Evolutionary conservation across 163 green algal genomes (phyloP).

Genomic region (Scenedesmus sp.): DNA sequence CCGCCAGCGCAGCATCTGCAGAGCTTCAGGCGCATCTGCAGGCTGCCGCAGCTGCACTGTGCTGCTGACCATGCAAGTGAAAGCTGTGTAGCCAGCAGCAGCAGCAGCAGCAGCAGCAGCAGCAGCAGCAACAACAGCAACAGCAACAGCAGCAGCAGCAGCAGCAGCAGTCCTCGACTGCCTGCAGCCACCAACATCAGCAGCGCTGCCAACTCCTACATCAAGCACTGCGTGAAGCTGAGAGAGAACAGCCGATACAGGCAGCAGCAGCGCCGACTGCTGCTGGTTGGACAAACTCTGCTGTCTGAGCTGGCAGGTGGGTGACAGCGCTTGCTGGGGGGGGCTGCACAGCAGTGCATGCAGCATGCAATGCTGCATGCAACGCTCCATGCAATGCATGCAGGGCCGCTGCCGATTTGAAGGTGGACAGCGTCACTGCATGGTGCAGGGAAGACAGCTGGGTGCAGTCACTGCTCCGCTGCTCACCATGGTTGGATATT

Average conservation of each 20-base stretch:
- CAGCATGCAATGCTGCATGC: not conserved
- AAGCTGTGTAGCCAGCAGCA: not conserved
- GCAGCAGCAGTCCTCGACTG: not conserved
- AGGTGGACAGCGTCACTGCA: not conserved
- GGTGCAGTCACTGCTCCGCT: not conserved
- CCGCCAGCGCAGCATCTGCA: not conserved
- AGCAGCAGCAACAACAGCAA: slow-evolving; percentile 49
- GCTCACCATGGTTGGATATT: not conserved
- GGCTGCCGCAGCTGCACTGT: not conserved
- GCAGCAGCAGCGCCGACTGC: slow-evolving; percentile 41
- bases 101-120: not conserved
- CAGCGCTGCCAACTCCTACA: slow-evolving; percentile 65
- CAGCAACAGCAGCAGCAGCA: slow-evolving; percentile 48
- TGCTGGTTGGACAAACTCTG: slow-evolving; percentile 65
- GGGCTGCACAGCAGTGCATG: not conserved
- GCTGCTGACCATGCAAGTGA: not conserved
- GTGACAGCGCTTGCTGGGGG: not conserved
- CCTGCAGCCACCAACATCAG: slow-evolving; percentile 54
- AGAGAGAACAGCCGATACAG: slow-evolving; percentile 59
- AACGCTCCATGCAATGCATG: not conserved
- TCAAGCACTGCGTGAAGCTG: slow-evolving; percentile 75
- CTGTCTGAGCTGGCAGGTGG: slow-evolving; percentile 63
- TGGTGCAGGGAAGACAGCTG: not conserved
- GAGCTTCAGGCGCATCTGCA: not conserved
- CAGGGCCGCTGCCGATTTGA: no score